These are phyloP conservation scores for Sporothrix brunneoviolacea DNA, from an alignment of 2,329 filamentous ascomycete genomes.

Conservation along the genomic window DNA sequence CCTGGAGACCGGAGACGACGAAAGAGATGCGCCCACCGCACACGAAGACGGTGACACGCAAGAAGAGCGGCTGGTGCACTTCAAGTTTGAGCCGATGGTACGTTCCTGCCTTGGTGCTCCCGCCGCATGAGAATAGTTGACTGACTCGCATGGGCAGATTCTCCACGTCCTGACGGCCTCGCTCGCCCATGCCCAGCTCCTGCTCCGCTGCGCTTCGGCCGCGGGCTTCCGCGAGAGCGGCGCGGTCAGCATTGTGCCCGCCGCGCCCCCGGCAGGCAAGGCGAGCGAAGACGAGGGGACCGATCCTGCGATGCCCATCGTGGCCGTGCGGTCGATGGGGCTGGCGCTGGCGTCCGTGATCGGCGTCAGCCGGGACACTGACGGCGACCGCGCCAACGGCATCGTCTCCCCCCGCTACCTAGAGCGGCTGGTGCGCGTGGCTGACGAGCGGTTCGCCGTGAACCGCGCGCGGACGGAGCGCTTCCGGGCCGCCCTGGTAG, in stretches of 20 bases:
- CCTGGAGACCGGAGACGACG: slow-evolving; percentile 29
- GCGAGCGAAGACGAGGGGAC: slow-evolving; percentile 20
- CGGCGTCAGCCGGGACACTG: slow-evolving; percentile 39
- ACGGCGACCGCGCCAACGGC: slow-evolving; percentile 23
- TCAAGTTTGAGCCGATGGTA: slow-evolving; percentile 96
- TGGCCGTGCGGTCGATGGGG: slow-evolving; percentile 79
- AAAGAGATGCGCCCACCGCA: slow-evolving; percentile 8
- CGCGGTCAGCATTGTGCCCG: slow-evolving; percentile 56
- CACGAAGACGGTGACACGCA: slow-evolving; percentile 7
- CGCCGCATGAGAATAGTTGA: no score
- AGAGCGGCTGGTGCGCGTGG: slow-evolving; percentile 56
- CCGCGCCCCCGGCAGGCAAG: not conserved
- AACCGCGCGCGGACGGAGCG: slow-evolving; percentile 62
- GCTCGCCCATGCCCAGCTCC: slow-evolving; percentile 62
- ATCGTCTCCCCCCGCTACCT: slow-evolving; percentile 65
- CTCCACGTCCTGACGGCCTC: slow-evolving; percentile 80
- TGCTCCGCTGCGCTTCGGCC: slow-evolving; percentile 68
- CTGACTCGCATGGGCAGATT: no score
- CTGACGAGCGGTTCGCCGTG: slow-evolving; percentile 66
- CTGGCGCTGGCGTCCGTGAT: slow-evolving; percentile 76
- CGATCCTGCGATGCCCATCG: slow-evolving; percentile 54
- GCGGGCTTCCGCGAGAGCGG: slow-evolving; percentile 90
- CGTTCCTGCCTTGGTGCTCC: slow-evolving; percentile 30
- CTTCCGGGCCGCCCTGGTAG: slow-evolving; percentile 49
- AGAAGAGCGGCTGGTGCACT: slow-evolving; percentile 53